Percentiles rank a stretch among this genome's conserved stretches.
Conservation (phyloP, 2,329 filamentous ascomycete genomes). For the Arthrobotrys megalospora region DNA sequence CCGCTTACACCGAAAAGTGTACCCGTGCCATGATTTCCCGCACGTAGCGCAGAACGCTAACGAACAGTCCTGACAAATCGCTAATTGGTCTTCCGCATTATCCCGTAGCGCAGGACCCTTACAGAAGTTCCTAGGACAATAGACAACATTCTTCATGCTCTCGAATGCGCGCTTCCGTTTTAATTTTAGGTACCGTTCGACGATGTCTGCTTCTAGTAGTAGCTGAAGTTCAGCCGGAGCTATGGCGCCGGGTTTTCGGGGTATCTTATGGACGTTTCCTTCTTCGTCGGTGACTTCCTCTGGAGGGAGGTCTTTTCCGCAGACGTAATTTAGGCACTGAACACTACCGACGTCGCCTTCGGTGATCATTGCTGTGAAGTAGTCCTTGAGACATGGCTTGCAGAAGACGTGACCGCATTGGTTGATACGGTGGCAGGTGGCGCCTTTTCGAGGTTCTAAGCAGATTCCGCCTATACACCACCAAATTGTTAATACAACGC, state of each 20-base stretch:
- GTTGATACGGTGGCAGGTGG: constrained; percentile 82
- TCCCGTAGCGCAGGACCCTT: constrained; percentile 79
- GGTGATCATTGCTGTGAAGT: constrained; percentile 88
- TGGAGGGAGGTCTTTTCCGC: constrained; percentile 75
- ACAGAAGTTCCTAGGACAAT: constrained; percentile 93
- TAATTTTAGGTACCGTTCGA: constrained; percentile 87
- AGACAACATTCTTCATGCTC: constrained; percentile 90
- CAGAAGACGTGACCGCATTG: constrained; percentile 95
- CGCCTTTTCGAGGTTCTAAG: constrained; percentile 88
- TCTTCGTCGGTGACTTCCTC: constrained; percentile 56
- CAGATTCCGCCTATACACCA: constrained; percentile 42
- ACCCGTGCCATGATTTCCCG: constrained; percentile 89
- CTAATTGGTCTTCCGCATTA: constrained; percentile 73
- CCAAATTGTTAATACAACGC: not conserved
- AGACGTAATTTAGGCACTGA: constrained; percentile 84
- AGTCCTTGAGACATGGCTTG: constrained; percentile 85
- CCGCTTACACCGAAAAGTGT: constrained; percentile 79
- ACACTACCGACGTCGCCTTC: constrained; percentile 86
- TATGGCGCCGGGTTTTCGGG: constrained; percentile 61
- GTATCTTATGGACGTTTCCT: constrained; percentile 51
- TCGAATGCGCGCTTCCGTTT: constrained; percentile 95
- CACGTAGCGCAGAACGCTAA: constrained; percentile 90
- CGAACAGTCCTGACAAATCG: constrained; percentile 88
- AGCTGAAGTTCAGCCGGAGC: constrained; percentile 67
- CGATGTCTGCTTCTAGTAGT: constrained; percentile 80